Base-by-base conservation (phyloP, 2,329 filamentous ascomycete species). In the Xylariaceae sp. region DNA sequence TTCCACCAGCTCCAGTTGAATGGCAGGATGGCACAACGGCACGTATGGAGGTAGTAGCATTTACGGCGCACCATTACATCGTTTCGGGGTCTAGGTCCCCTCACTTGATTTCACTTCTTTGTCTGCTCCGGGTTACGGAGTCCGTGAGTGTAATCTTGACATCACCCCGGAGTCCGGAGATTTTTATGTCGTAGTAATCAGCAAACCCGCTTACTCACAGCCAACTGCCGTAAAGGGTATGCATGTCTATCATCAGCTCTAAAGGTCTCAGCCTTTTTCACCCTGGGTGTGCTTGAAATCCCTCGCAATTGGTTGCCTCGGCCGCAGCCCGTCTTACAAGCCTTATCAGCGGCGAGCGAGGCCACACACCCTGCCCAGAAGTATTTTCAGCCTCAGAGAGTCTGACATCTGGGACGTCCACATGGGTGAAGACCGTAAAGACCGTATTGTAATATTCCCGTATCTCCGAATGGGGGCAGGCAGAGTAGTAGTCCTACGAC, bases 141-240 rank as follows among this genome's bases (percentile, higher is more conserved):
- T 51, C 44, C 49, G 49, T 43, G 43, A 41, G 45, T 46, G 49
- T 51, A 38, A 49, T 42, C 34, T 48, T 45, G 38, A 49, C 43
- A 40, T 48, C 35, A 42, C 41, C 41, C 47, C 47, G 49, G 48
- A 38, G 38, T 48, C 47, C 45, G 50, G 19, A 15, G 29, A 39
- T 28, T 29, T 43, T 39, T 19, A 36, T n/a, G n/a, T 41, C 49
- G 50, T 43, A 52, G 50, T 52, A 52, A 52, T 52, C 50, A 42
- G 34, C 38, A 22, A n/a, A 29, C 36, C 48, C 42, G 48, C 49
- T 52, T 52, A 52, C 49, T 52, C 43, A 18, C 43, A 48, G 42
- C 19, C 32, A 42, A 39, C 43, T 47, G 48, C 47, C 47, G 44
- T 42, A 48, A 47, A 43, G 40, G 44, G 47, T 22, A 39, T 28